phyloP scores from a whole-genome alignment of 768 basidiomycete genomes.

The Clathrus columnatus region DNA sequence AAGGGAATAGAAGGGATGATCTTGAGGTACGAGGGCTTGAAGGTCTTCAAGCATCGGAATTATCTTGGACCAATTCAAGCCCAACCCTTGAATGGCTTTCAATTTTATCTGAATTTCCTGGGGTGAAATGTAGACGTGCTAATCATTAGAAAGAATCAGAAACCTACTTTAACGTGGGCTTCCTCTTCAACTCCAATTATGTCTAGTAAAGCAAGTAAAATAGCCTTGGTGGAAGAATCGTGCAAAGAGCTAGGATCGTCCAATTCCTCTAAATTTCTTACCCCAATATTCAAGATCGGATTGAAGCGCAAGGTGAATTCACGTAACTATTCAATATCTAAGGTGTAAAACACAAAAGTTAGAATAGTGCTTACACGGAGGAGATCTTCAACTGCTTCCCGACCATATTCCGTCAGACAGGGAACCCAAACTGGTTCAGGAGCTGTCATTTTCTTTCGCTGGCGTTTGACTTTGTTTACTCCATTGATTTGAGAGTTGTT shows the following conservation, averaged over 20 bases:
- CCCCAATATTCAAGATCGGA: conserved; percentile 39
- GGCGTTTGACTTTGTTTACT: background rate
- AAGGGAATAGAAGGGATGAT: background rate
- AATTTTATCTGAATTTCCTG: conserved; percentile 3
- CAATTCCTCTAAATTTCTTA: conserved; percentile 50
- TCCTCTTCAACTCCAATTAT: conserved; percentile 36
- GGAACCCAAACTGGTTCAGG: conserved; percentile 47
- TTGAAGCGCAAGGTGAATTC: conserved; percentile 67
- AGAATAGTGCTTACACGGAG: conserved; percentile 24
- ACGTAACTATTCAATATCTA: conserved; percentile 37
- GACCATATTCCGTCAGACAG: conserved; percentile 35
- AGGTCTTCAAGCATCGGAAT: background rate
- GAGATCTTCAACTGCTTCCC: conserved; percentile 46
- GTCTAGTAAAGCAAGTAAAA: conserved; percentile 54
- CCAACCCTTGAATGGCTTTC: conserved; percentile 3
- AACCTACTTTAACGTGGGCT: conserved; percentile 24
- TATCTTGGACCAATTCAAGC: conserved; percentile 9
- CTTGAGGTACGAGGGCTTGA: background rate
- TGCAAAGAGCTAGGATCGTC: conserved; percentile 33
- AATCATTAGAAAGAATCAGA: background rate
- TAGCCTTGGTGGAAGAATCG: conserved; percentile 53
- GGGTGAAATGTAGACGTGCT: background rate
- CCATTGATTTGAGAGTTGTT: background rate
- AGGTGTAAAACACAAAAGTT: background rate
- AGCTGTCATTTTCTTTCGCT: background rate